Conservation (phyloP, 768 basidiomycete genomes). For the Trametes meyenii region DNA sequence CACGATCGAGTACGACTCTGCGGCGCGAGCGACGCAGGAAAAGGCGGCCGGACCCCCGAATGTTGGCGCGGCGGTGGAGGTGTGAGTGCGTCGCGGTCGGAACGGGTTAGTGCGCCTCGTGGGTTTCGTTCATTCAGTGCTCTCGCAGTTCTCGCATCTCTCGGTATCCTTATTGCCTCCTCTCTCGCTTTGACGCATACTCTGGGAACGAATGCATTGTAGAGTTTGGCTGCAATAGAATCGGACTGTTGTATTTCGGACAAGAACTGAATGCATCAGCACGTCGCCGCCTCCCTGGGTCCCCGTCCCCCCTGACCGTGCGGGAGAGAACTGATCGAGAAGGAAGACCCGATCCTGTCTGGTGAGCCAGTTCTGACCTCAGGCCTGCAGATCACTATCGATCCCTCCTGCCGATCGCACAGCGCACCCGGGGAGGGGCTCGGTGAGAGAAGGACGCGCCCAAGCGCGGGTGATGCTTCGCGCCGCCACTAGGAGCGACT, state of each 20-base stretch:
- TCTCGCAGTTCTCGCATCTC: slow-evolving; percentile 5
- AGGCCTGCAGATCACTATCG: slow-evolving; percentile 11
- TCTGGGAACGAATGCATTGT: slow-evolving; percentile 13
- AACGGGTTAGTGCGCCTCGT: slow-evolving; percentile 25
- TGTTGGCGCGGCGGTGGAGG: slow-evolving; percentile 13
- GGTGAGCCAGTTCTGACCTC: neutral
- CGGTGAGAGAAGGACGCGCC: no score
- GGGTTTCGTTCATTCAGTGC: slow-evolving; percentile 6
- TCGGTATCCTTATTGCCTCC: slow-evolving; percentile 25
- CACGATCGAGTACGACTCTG: slow-evolving; percentile 13
- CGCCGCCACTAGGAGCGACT: neutral
- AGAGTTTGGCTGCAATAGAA: slow-evolving; percentile 22
- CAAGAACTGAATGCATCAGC: no score
- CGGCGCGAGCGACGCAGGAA: slow-evolving; percentile 17
- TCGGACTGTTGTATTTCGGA: slow-evolving; percentile 6
- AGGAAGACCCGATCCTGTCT: neutral
- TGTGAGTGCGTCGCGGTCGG: slow-evolving; percentile 18
- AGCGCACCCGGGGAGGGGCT: neutral
- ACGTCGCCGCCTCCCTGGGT: neutral
- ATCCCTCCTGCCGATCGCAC: slow-evolving; percentile 10
- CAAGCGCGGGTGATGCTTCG: slow-evolving; percentile 2
- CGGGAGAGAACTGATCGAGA: slow-evolving; percentile 13
- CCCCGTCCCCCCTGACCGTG: neutral
- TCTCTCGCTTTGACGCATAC: slow-evolving; percentile 8
- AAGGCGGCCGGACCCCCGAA: neutral